These are phyloP conservation scores for Leccinum fallax DNA, from an alignment of 1,284 basidiomycete genomes.

Conservation along the genomic window DNA sequence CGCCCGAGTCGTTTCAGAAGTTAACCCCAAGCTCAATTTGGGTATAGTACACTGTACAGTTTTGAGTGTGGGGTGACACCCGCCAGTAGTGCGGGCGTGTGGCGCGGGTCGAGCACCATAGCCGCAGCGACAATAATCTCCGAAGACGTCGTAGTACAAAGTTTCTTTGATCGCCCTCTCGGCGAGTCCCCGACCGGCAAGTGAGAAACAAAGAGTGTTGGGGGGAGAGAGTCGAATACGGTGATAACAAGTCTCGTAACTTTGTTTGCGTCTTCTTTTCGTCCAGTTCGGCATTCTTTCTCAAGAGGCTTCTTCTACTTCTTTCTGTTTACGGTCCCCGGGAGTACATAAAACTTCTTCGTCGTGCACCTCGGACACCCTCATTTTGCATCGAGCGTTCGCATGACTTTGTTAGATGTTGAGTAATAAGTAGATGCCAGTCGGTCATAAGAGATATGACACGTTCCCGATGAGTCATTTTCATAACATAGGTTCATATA, in stretches of 20 bases:
- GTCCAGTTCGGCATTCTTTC: background rate
- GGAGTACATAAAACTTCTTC: background rate
- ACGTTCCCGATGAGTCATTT: background rate
- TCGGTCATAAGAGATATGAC: background rate
- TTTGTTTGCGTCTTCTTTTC: background rate
- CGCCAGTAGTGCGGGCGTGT: background rate
- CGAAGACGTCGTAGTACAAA: background rate
- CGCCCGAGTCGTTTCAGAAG: background rate
- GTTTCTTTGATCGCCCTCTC: conserved; percentile 4
- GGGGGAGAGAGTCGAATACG: background rate
- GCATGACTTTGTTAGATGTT: background rate
- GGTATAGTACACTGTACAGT: background rate
- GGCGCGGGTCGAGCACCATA: background rate
- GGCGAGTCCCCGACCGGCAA: background rate
- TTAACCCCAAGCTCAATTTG: background rate
- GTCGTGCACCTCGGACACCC: conserved; percentile 23
- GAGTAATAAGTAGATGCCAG: background rate
- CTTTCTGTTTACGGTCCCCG: background rate
- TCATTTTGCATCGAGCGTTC: background rate
- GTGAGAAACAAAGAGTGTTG: background rate
- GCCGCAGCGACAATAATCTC: background rate
- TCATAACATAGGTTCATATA: background rate
- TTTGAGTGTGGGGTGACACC: background rate
- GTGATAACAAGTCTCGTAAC: conserved; percentile 14
- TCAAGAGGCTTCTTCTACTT: background rate